Percentiles rank a stretch among this genome's conserved stretches.
Conservation (phyloP, 257 asterid genomes). For the Solanum peruvianum region DNA sequence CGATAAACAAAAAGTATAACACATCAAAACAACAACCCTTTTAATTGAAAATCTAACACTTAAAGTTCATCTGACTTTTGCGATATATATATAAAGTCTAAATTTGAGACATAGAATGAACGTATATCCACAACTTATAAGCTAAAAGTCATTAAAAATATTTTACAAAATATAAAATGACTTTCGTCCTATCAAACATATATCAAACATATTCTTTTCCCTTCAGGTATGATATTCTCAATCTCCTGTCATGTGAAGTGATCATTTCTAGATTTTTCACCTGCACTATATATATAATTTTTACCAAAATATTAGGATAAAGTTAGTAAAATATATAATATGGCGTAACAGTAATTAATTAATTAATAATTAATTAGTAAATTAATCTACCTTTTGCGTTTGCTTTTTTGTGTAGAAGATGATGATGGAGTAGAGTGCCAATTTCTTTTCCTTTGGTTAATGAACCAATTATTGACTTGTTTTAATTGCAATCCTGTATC, state of each 20-base stretch:
- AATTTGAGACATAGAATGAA: background rate
- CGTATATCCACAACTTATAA: background rate
- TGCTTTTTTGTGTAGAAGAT: conserved; percentile 35
- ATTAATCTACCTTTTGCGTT: conserved; percentile 43
- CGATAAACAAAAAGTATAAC: too few species aligned
- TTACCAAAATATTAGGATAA: background rate
- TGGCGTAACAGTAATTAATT: background rate
- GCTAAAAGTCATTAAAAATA: accelerated
- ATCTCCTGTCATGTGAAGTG: background rate
- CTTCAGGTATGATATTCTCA: background rate
- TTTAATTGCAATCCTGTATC: conserved; percentile 64
- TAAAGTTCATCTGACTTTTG: background rate
- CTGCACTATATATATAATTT: conserved; percentile 1
- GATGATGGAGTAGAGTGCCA: conserved; percentile 73
- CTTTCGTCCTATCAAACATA: background rate
- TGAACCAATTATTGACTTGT: conserved; percentile 70
- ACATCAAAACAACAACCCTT: background rate
- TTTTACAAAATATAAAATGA: background rate
- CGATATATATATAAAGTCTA: background rate
- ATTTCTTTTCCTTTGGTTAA: conserved; percentile 66
- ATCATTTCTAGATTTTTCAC: conserved; percentile 9
- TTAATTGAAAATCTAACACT: background rate
- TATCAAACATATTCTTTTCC: background rate
- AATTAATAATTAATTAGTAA: too few species aligned
- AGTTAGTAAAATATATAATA: background rate